These are phyloP conservation scores for Austroboletus festivus DNA, from an alignment of 768 basidiomycete species.

Conservation along the genomic window DNA sequence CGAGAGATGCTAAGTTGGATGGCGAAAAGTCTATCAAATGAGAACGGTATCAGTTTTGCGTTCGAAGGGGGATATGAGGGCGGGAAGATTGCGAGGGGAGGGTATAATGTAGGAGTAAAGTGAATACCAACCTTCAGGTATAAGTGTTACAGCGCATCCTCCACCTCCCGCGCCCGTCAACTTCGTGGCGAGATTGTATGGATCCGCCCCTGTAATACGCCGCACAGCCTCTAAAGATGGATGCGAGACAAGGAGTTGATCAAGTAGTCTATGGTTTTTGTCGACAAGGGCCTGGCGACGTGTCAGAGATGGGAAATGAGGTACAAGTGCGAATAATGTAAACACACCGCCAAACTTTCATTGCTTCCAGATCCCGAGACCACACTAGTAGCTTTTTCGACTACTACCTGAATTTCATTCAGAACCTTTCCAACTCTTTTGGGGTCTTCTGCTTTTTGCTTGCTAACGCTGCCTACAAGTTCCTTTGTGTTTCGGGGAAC, in stretches of 20 bases:
- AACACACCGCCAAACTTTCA: constrained; percentile 53
- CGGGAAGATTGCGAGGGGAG: no score
- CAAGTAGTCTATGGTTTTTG: constrained; percentile 87
- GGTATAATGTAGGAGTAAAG: no score
- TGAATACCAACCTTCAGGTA: constrained; percentile 77
- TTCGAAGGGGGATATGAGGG: no score
- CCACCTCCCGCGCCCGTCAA: constrained; percentile 97
- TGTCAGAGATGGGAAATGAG: not conserved
- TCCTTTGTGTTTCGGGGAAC: constrained; percentile 93
- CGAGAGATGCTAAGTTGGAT: constrained; percentile 54
- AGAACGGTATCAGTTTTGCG: no score
- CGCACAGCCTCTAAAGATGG: constrained; percentile 80
- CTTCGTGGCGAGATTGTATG: constrained; percentile 82
- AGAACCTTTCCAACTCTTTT: constrained; percentile 76
- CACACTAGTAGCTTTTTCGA: constrained; percentile 72
- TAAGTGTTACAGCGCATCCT: constrained; percentile 93
- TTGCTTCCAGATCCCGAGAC: constrained; percentile 52
- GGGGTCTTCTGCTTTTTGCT: constrained; percentile 78
- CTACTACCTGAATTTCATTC: constrained; percentile 78
- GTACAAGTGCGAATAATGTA: not conserved
- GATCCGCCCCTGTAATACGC: constrained; percentile 57
- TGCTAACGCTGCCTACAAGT: constrained; percentile 85
- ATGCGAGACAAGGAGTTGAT: constrained; percentile 87
- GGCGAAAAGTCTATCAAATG: constrained; percentile 62
- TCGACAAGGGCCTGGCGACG: constrained; percentile 65